Conservation (phyloP, 106 monocot genomes). For the Apostasia ramifera region DNA sequence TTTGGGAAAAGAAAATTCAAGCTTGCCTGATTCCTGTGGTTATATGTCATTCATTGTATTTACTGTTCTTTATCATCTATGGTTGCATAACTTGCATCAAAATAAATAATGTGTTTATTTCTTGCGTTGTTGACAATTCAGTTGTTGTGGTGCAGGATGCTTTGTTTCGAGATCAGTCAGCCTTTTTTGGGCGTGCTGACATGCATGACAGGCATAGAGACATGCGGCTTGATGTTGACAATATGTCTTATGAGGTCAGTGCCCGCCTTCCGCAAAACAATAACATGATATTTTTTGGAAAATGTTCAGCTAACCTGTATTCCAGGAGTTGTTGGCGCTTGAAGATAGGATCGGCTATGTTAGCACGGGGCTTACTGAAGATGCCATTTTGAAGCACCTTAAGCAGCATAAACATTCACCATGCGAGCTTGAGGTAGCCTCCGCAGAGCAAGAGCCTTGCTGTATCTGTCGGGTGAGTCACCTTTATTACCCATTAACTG, state of each 20-base stretch:
- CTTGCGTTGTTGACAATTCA: too few relatives aligned
- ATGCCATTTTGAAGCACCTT: constrained; percentile 47
- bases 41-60: not conserved
- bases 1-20: too few relatives aligned
- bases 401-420: constrained; percentile 37
- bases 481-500: too few relatives aligned
- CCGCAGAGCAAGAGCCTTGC: constrained; percentile 37
- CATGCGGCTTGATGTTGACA: constrained; percentile 91
- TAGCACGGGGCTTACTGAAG: constrained; percentile 73
- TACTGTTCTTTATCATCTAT: not conserved
- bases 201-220: constrained; percentile 79
- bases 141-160: constrained; percentile 5
- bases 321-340: constrained; percentile 73
- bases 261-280: not conserved
- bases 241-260: constrained; percentile 88
- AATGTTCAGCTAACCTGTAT: not conserved
- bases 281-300: not conserved
- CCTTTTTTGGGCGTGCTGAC: constrained; percentile 32
- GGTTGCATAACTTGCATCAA: not conserved
- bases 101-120: too few relatives aligned
- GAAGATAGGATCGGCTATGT: constrained; percentile 88
- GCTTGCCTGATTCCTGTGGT: too few relatives aligned
- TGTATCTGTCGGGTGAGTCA: constrained; percentile 43
- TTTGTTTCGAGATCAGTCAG: constrained; percentile 22
- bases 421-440: constrained; percentile 5